Base-by-base conservation (phyloP, 352 stramenopile genomes). In the Globisporangium cederbergense region DNA sequence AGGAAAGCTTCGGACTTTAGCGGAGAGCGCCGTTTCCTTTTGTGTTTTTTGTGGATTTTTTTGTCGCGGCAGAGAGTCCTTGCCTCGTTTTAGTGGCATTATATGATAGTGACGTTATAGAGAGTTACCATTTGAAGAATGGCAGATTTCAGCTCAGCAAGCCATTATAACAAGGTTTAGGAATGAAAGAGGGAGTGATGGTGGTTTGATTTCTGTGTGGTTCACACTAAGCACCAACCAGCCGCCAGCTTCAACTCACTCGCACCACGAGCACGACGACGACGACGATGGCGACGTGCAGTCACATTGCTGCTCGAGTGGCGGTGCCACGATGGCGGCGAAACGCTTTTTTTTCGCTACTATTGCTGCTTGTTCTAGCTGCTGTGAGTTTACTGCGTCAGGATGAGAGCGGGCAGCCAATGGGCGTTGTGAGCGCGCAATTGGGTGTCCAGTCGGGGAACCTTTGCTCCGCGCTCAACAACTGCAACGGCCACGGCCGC, bases 401-500 rank as follows among this genome's bases (percentile, higher is more conserved):
- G 5, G n/a, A 36, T 43, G 45, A 47, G 10, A 42, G 43, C 10
- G 25, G 25, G 20, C 42, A 43, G 20, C 28, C 20, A 16, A 10
- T 34, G n/a, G 42, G 38, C 56, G 36, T 49, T 36, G 51, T 40
- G 32, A 32, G 42, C 43, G 78, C 68, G 14, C 83, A 92, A 55
- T 57, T 81, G 61, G 81, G 81, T 16, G 71, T 89, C 28, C 66
- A 70, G 10, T 87, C 78, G 1, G 80, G 77, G 11, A 91, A 86
- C 51, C 66, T 93, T n/a, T 97, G 90, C 71, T 71, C 81, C 9
- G 71, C 78, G 47, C 70, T 96, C 50, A 86, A 71, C 65, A 89
- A 93, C 65, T 98, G 93, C 77, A 97, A 95, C 56, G 90, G 86
- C 34, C 88, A 98, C 51, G 92, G 93, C 25, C 78, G 76, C 40